A percentile compares a stretch with the other conserved stretches of the same genome.
Conservation (phyloP, 2,329 filamentous ascomycete species). For the Aspergillus quadrilineatus region DNA sequence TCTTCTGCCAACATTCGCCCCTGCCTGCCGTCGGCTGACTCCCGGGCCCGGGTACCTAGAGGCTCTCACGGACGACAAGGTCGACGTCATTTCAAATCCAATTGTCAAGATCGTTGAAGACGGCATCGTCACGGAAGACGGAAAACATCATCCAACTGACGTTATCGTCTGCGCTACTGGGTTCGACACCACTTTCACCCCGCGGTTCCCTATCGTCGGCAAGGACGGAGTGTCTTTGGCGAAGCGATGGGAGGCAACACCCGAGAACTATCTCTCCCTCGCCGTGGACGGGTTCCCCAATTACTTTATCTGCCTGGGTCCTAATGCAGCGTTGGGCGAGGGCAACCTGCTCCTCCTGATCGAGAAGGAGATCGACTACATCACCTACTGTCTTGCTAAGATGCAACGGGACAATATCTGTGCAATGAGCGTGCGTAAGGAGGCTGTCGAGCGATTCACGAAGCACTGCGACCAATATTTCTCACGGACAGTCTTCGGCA, state of each 20-base stretch:
- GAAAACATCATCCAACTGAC: slow-evolving; percentile 34
- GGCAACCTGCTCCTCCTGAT: slow-evolving; percentile 37
- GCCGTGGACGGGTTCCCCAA: slow-evolving; percentile 37
- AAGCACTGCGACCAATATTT: slow-evolving; percentile 38
- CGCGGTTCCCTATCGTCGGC: slow-evolving; percentile 37
- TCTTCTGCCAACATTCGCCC: slow-evolving; percentile 36
- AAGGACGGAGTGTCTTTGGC: slow-evolving; percentile 27
- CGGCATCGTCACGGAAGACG: slow-evolving; percentile 37
- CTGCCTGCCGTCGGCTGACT: slow-evolving; percentile 42
- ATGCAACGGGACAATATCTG: slow-evolving; percentile 39
- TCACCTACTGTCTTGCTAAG: slow-evolving; percentile 34
- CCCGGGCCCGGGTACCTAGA: slow-evolving; percentile 56
- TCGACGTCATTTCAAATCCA: slow-evolving; percentile 56
- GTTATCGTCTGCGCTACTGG: slow-evolving; percentile 42
- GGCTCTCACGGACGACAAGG: slow-evolving; percentile 60
- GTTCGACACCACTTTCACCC: slow-evolving; percentile 37
- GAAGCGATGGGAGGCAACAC: slow-evolving; percentile 32
- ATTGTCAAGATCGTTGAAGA: slow-evolving; percentile 47
- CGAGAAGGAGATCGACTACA: slow-evolving; percentile 35
- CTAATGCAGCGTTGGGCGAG: slow-evolving; percentile 33
- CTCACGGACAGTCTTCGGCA: slow-evolving; percentile 34
- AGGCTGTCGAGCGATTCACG: slow-evolving; percentile 31
- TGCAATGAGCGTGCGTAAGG: slow-evolving; percentile 26
- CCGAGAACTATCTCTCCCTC: slow-evolving; percentile 38
- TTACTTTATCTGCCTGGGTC: slow-evolving; percentile 36